Evolutionary conservation across 805 yeast genomes (phyloP), one percentile per base, ranked within the genome.

Genomic region (Ogataea ramenticola): DNA sequence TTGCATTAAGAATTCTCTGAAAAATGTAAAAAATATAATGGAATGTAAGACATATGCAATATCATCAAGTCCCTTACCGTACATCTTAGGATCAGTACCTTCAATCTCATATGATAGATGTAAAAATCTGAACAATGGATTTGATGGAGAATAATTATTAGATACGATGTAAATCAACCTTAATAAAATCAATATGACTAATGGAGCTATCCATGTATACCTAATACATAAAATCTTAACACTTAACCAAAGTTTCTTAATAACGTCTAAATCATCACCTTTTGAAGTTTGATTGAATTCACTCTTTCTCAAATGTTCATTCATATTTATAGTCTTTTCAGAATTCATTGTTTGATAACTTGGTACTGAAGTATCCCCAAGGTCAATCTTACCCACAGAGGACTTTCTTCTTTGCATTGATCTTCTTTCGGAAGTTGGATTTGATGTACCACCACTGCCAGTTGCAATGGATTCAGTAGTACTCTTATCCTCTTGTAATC

Each of bases 1-100:
- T 61, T 89, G 90, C 98, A 93, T 89, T 51, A 79, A 58, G 58
- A 93, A 91, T 64, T 93, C 99, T 56, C 99, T 79, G 51, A 79
- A 70, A 60, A 91, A 93, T 0, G 96, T 85, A 74, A 93, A 90
- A 54, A 89, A 81, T 33, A 93, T 64, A 74, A 91, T 85, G 66
- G 86, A 81, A 61, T 78, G 88, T 17, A 72, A 71, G 15, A 91
- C 86, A 67, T 89, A 93, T 20, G 72, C 73, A 51, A 89, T 75
- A 65, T 93, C 99, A 55, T 80, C 79, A 39, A 60, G 68, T 45
- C 99, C 99, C 65, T 93, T 93, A 24, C 86, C 97, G 61, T 90
- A 93, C 57, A 67, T 40, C 3, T 52, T 49, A 43, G 76, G 78
- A 43, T 79, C 75, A 1, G 86, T 72, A 24, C 75, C 80, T 20